Conservation (phyloP, 176 grass and related monocot genomes). For the Oryza punctata region DNA sequence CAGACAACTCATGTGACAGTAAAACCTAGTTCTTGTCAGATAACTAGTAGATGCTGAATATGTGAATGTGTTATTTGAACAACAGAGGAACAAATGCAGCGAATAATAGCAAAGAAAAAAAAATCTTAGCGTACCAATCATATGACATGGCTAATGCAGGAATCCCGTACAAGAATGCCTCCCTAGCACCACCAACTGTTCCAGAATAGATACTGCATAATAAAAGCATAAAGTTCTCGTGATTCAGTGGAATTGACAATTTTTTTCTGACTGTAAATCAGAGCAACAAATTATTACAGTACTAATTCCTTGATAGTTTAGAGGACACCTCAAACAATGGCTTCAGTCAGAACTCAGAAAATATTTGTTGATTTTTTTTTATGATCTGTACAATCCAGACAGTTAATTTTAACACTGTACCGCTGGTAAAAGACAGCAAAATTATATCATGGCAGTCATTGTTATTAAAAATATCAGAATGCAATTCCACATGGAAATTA, state of each 20-base stretch:
- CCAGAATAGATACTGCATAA: conserved; percentile 89
- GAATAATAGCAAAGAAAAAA: conserved; percentile 9
- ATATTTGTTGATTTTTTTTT: background rate
- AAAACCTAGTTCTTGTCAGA: background rate
- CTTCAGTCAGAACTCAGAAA: background rate
- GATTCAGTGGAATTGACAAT: conserved; percentile 1
- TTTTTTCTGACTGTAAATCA: conserved; percentile 12
- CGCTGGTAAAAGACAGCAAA: background rate
- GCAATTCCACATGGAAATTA: background rate
- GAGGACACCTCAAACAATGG: background rate
- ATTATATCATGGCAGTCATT: background rate
- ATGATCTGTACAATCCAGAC: background rate
- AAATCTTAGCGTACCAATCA: conserved; percentile 65
- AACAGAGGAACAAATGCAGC: background rate
- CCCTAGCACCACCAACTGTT: conserved; percentile 92
- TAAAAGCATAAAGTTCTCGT: conserved; percentile 30
- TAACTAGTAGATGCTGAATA: background rate
- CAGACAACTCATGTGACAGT: background rate
- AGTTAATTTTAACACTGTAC: background rate
- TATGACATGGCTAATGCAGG: conserved; percentile 88
- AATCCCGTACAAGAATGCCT: conserved; percentile 84
- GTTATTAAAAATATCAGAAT: background rate
- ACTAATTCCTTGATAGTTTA: conserved; percentile 3
- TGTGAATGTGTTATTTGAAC: background rate
- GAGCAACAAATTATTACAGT: background rate